These are phyloP conservation scores for Iris pallida DNA, from an alignment of 116 monocot species.

Conservation along the genomic window DNA sequence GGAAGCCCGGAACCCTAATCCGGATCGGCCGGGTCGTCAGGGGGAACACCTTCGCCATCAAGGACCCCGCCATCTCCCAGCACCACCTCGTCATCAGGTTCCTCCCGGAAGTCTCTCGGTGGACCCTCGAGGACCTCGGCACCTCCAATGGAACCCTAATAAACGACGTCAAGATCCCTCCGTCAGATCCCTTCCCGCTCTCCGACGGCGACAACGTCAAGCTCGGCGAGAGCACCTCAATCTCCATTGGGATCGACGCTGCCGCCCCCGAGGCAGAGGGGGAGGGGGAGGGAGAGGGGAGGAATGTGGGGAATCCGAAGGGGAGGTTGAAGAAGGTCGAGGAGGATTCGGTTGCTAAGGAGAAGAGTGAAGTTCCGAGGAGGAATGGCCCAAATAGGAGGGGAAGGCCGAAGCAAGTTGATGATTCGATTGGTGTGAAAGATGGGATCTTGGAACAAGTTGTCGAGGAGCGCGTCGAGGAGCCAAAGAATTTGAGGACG, in stretches of 20 bases:
- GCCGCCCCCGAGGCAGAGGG: not conserved
- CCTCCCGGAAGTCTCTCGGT: constrained; percentile 18
- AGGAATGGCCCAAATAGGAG: too few species aligned
- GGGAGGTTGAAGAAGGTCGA: not conserved
- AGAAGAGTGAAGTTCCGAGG: not conserved
- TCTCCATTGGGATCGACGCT: constrained; percentile 30
- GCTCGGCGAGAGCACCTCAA: constrained; percentile 52
- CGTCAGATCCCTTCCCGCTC: constrained; percentile 29
- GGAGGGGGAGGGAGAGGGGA: not conserved
- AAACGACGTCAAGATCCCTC: constrained; percentile 35
- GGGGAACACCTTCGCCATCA: constrained; percentile 73
- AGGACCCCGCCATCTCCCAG: constrained; percentile 70
- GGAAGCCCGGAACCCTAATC: constrained; percentile 21
- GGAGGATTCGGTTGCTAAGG: not conserved
- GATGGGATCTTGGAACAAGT: not conserved
- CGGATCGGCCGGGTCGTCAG: constrained; percentile 61
- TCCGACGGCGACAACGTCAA: constrained; percentile 52
- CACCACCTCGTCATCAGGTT: constrained; percentile 57
- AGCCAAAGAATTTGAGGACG: not conserved
- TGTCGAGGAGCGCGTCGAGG: not conserved
- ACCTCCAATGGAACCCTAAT: constrained; percentile 78
- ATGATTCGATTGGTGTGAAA: too few species aligned
- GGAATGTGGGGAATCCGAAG: too few species aligned
- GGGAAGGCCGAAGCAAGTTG: too few species aligned
- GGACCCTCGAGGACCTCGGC: constrained; percentile 56